Percentiles rank a stretch among this genome's conserved stretches.
Evolutionary conservation across 2,329 filamentous ascomycete species (phyloP).

Genomic region (Pseudogymnoascus sp.): DNA sequence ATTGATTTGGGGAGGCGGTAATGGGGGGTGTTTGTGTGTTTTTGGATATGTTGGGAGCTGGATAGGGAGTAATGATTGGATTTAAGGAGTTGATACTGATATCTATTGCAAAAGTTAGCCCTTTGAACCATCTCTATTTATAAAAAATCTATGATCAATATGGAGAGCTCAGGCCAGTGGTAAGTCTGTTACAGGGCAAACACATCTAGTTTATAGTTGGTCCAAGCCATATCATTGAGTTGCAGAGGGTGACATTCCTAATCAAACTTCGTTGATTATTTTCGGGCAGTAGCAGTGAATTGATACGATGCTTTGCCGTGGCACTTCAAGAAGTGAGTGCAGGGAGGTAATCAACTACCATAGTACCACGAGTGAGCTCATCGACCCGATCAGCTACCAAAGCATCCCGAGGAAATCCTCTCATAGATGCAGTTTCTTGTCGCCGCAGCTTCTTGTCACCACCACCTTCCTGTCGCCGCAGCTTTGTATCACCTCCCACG

Average conservation of each 20-base stretch:
- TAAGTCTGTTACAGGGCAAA: too few relatives aligned
- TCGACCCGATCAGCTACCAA: too few relatives aligned
- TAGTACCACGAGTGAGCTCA: too few relatives aligned
- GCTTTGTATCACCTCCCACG: neutral
- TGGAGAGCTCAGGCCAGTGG: too few relatives aligned
- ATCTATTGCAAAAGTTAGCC: neutral
- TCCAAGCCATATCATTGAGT: too few relatives aligned
- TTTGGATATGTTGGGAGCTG: neutral
- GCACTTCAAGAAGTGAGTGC: too few relatives aligned
- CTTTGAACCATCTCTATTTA: neutral
- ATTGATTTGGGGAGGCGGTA: constrained; percentile 46
- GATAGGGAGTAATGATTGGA: neutral
- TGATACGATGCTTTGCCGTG: too few relatives aligned
- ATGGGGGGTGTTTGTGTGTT: neutral
- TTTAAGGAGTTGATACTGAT: neutral
- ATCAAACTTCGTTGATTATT: too few relatives aligned
- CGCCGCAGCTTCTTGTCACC: neutral
- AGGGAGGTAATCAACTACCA: too few relatives aligned
- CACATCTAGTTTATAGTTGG: too few relatives aligned
- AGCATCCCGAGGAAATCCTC: neutral
- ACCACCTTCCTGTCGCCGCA: neutral
- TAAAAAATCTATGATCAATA: neutral
- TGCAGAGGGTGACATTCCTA: too few relatives aligned
- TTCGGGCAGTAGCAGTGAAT: too few relatives aligned
- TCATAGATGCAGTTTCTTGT: neutral